Evolutionary conservation across 1,284 basidiomycete species (phyloP).

Genomic region (Melampsora americana): DNA sequence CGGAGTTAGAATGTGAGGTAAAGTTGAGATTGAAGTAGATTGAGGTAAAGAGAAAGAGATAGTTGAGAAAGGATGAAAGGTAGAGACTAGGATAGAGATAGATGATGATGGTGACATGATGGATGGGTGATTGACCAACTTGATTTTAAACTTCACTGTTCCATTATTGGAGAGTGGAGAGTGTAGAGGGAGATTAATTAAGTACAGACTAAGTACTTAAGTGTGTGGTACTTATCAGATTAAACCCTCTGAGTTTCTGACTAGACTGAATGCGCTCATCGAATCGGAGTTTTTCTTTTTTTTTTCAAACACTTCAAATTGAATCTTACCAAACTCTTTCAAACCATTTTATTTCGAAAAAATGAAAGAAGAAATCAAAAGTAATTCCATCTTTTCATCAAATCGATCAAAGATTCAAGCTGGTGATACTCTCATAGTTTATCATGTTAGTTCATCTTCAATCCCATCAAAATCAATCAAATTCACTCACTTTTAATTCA

Average conservation of each 20-base stretch:
- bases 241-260: too few relatives aligned
- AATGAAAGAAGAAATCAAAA: too few relatives aligned
- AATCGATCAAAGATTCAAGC: conserved; percentile 16
- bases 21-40: conserved; percentile 12
- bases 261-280: too few relatives aligned
- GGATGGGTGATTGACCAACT: neutral
- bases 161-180: too few relatives aligned
- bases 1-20: conserved; percentile 28
- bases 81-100: conserved; percentile 28
- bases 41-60: conserved; percentile 27
- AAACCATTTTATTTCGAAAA: too few relatives aligned
- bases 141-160: neutral
- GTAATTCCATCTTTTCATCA: conserved; percentile 31
- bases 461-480: neutral
- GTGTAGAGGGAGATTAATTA: too few relatives aligned
- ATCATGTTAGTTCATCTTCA: conserved; percentile 26
- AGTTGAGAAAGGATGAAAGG: conserved; percentile 40
- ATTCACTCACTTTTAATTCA: neutral
- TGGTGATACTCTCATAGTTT: conserved; percentile 41
- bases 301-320: too few relatives aligned
- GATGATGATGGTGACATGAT: conserved; percentile 30
- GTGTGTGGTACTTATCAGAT: too few relatives aligned
- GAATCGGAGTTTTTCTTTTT: too few relatives aligned
- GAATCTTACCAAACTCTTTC: too few relatives aligned
- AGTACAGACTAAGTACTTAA: too few relatives aligned